Evolutionary conservation across 805 yeast species (phyloP).

Genomic region (Barnettozyma salicaria): DNA sequence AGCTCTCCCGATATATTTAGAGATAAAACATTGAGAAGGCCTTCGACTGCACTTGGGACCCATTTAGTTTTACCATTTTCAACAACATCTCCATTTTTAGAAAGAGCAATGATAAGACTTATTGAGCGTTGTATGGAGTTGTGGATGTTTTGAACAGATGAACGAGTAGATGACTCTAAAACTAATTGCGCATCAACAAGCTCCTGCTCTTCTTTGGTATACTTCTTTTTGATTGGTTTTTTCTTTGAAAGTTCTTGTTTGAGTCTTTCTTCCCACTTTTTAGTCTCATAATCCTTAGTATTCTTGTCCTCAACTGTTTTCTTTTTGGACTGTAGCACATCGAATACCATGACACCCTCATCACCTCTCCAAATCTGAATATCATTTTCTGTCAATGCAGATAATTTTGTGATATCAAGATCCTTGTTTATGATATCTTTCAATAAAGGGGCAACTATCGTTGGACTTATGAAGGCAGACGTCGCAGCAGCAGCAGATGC

Average conservation of each 20-base stretch:
- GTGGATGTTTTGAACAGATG: conserved; percentile 34
- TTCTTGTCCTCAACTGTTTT: conserved; percentile 54
- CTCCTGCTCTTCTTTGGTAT: conserved; percentile 71
- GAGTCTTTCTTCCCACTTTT: conserved; percentile 84
- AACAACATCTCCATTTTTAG: conserved; percentile 40
- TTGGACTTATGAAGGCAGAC: conserved; percentile 55
- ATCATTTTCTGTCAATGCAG: conserved; percentile 41
- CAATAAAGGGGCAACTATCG: conserved; percentile 46
- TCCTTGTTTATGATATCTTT: conserved; percentile 38
- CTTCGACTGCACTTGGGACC: conserved; percentile 62
- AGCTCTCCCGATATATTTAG: conserved; percentile 30
- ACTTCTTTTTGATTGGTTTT: conserved; percentile 43
- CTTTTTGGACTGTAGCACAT: conserved; percentile 47
- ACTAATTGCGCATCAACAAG: conserved; percentile 56
- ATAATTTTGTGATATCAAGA: conserved; percentile 25
- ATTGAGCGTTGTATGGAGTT: conserved; percentile 42
- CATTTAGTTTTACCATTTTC: conserved; percentile 64
- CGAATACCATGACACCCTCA: conserved; percentile 65
- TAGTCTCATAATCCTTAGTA: conserved; percentile 76
- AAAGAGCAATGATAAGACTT: conserved; percentile 47
- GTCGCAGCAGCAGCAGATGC: conserved; percentile 43
- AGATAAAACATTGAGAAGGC: conserved; percentile 41
- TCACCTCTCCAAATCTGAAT: conserved; percentile 59
- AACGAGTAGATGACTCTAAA: conserved; percentile 55
- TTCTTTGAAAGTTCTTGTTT: conserved; percentile 67